phyloP scores from a whole-genome alignment of 2,329 filamentous ascomycete species.

The Phialocephala sp. region DNA sequence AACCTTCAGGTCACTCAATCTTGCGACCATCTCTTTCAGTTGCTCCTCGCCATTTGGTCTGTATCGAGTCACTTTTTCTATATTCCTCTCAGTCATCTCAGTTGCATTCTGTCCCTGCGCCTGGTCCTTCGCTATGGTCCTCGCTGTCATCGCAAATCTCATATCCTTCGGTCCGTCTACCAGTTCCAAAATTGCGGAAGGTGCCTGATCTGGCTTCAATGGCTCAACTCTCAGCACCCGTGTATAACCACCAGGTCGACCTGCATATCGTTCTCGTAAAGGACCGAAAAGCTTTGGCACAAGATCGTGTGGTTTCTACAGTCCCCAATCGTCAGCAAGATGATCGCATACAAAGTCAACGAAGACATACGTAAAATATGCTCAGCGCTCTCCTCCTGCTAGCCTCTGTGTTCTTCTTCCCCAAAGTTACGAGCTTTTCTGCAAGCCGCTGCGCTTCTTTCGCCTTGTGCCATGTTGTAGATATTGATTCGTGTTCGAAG shows the following conservation, averaged over 20 bases:
- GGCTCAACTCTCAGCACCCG: conserved; percentile 92
- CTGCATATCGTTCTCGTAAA: conserved; percentile 78
- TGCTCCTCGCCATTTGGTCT: conserved; percentile 68
- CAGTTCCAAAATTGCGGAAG: conserved; percentile 89
- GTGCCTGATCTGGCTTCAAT: conserved; percentile 83
- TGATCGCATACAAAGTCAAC: not conserved
- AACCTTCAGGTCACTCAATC: conserved; percentile 46
- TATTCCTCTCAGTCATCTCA: conserved; percentile 77
- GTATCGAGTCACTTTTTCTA: conserved; percentile 82
- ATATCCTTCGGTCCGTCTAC: conserved; percentile 95
- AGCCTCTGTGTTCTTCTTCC: conserved; percentile 90
- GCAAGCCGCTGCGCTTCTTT: conserved; percentile 95
- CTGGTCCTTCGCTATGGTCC: conserved; percentile 72
- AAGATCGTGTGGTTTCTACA: conserved; percentile 68
- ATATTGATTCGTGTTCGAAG: conserved; percentile 90
- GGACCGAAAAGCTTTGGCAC: conserved; percentile 88
- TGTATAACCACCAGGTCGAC: conserved; percentile 89
- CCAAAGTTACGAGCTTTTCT: conserved; percentile 92
- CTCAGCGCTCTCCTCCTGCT: conserved; percentile 75
- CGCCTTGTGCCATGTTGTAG: conserved; percentile 94
- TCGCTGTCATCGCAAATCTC: conserved; percentile 92
- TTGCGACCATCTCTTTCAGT: conserved; percentile 68
- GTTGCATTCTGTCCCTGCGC: conserved; percentile 63
- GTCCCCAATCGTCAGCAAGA: conserved; percentile 22
- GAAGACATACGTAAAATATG: conserved; percentile 78